Base-by-base conservation (phyloP, 345 rosid genomes). In the Euphorbia peplus region DNA sequence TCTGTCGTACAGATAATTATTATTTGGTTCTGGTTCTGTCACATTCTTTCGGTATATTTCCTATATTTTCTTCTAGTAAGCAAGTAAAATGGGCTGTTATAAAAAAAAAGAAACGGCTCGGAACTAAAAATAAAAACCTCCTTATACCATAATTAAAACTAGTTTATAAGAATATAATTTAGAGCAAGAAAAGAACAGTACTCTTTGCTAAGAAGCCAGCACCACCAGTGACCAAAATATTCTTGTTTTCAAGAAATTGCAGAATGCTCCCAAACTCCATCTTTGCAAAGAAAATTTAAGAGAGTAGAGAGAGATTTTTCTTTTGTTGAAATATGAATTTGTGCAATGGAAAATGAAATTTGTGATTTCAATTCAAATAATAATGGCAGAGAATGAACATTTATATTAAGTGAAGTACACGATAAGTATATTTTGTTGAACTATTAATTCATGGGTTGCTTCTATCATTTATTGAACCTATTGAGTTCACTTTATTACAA, bases 121-220 rank as follows among this genome's bases (percentile, higher is more conserved):
- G n/a, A n/a, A n/a, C n/a, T n/a, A n/a, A n/a, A n/a, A n/a, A n/a
- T n/a, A n/a, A n/a, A n/a, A n/a, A n/a, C n/a, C n/a, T n/a, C n/a
- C n/a, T n/a, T n/a, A n/a, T n/a, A n/a, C n/a, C n/a, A n/a, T n/a
- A 48, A 48, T 14, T 48, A 48, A 19, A 48, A 3, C 3, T 48
- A 4, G 52, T 5, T 48, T 53, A 2, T 2, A 8, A 12, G 19
- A 53, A 53, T 21, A 9, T 53, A 10, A 8, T 22, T 12, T 14
- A 53, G 24, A 25, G 8, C 22, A 29, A 24, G 29, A 53, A 15
- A 42, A 60, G 3, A 4, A 14, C 25, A 9, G 32, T 78, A 88
- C 90, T 79, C 80, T 82, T 88, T 37, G 88, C 92, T n/a, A 85
- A 66, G 66, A 83, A 85, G 37, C 92, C 92, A 59, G 90, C 76